Evolutionary conservation across 2,329 filamentous ascomycete genomes (phyloP).

Genomic region (Corynespora cassiicola): DNA sequence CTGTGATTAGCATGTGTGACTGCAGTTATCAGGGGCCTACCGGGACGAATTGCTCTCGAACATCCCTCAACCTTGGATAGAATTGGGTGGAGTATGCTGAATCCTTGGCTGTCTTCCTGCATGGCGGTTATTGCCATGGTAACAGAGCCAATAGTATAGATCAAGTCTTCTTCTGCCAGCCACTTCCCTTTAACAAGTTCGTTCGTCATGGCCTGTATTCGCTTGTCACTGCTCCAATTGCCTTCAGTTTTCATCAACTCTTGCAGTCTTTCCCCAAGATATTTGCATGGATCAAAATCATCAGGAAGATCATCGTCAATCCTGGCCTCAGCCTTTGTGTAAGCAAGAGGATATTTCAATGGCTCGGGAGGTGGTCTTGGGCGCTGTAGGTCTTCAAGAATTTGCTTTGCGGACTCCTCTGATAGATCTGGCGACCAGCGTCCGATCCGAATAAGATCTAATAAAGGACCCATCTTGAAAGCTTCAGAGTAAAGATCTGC

Average conservation of each 20-base stretch:
- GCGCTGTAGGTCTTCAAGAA: too few relatives aligned
- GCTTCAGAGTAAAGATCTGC: too few relatives aligned
- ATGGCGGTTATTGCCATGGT: slow-evolving; percentile 13
- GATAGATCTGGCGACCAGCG: too few relatives aligned
- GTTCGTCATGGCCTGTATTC: background rate
- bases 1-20: slow-evolving; percentile 3
- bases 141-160: slow-evolving; percentile 14
- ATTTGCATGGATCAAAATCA: slow-evolving; percentile 10
- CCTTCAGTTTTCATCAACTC: background rate
- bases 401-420: too few relatives aligned
- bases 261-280: slow-evolving; percentile 6
- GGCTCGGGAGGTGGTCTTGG: too few relatives aligned
- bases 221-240: background rate
- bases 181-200: too few relatives aligned
- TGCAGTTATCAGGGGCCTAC: slow-evolving; percentile 16
- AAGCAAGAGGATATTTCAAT: too few relatives aligned
- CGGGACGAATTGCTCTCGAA: slow-evolving; percentile 11
- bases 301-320: background rate
- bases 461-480: too few relatives aligned
- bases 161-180: slow-evolving; percentile 5
- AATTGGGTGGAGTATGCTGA: slow-evolving; percentile 4
- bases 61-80: too few relatives aligned
- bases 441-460: too few relatives aligned
- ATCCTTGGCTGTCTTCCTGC: slow-evolving; percentile 7
- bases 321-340: too few relatives aligned